Evolutionary conservation across 192 early-diverging fungal species (phyloP).

Genomic region (Gamsiella multidivaricata): DNA sequence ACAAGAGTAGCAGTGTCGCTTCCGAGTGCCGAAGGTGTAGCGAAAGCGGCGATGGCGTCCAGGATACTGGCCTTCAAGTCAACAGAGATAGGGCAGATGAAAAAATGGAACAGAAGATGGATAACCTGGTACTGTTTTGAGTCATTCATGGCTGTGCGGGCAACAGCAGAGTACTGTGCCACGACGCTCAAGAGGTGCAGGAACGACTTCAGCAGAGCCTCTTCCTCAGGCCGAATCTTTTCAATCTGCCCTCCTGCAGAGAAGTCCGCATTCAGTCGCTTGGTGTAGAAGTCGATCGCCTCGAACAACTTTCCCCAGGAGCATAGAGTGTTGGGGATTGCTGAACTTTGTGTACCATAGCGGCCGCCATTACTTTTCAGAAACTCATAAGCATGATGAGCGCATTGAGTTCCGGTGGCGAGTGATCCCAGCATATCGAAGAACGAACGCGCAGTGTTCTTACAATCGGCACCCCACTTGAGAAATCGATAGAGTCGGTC

Average conservation of each 20-base stretch:
- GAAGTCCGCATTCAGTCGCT: constrained; percentile 57
- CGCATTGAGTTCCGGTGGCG: constrained; percentile 78
- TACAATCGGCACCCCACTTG: constrained; percentile 72
- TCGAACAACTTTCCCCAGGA: constrained; percentile 86
- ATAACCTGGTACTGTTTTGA: constrained; percentile 74
- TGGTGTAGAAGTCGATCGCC: constrained; percentile 76
- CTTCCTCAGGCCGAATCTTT: constrained; percentile 81
- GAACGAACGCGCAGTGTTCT: constrained; percentile 74
- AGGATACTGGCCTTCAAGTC: constrained; percentile 86
- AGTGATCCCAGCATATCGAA: constrained; percentile 87
- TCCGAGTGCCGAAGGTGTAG: constrained; percentile 62
- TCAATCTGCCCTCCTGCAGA: constrained; percentile 31
- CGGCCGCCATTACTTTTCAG: constrained; percentile 50
- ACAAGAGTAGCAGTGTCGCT: constrained; percentile 72
- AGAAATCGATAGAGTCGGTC: constrained; percentile 70
- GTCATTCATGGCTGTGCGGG: constrained; percentile 75
- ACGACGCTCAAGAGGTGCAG: constrained; percentile 81
- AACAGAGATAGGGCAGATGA: constrained; percentile 81
- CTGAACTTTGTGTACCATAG: constrained; percentile 45
- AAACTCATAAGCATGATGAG: constrained; percentile 53
- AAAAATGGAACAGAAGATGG: constrained; percentile 79
- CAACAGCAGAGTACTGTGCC: constrained; percentile 78
- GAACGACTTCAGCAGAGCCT: constrained; percentile 76
- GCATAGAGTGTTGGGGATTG: constrained; percentile 62
- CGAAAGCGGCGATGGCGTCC: constrained; percentile 86